Percentiles rank a stretch among this genome's conserved stretches.
Conservation (phyloP, 1,139 yeast species). For the Kodamaea sp. region DNA sequence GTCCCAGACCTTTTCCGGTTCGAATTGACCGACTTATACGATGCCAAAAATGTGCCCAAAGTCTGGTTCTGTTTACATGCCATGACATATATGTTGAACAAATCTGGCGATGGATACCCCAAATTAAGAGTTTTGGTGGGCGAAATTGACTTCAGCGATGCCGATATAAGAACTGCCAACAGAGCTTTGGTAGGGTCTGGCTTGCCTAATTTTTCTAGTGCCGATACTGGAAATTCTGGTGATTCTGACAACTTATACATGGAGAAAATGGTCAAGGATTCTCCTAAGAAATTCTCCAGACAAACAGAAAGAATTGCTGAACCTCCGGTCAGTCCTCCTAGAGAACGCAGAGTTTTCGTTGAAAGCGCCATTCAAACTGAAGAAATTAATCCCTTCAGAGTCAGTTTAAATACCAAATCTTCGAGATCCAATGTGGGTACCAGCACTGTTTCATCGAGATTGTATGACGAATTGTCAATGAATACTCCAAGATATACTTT, state of each 20-base stretch:
- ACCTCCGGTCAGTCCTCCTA: slow-evolving; percentile 5
- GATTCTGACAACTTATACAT: slow-evolving; percentile 15
- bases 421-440: slow-evolving; percentile 12
- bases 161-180: slow-evolving; percentile 70
- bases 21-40: slow-evolving; percentile 90
- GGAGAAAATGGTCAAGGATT: slow-evolving; percentile 14
- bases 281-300: slow-evolving; percentile 8
- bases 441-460: slow-evolving; percentile 7
- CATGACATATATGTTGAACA: slow-evolving; percentile 65
- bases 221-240: slow-evolving; percentile 27
- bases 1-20: slow-evolving; percentile 88
- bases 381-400: slow-evolving; percentile 15
- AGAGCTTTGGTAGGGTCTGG: slow-evolving; percentile 61
- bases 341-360: slow-evolving; percentile 11
- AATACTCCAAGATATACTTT: slow-evolving; percentile 6
- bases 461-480: slow-evolving; percentile 1
- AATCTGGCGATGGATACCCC: slow-evolving; percentile 57
- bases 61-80: slow-evolving; percentile 95
- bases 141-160: slow-evolving; percentile 58
- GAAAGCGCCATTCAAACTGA: slow-evolving; percentile 18
- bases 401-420: slow-evolving; percentile 6
- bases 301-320: slow-evolving; percentile 3
- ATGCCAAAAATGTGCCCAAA: slow-evolving; percentile 88
- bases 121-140: slow-evolving; percentile 67
- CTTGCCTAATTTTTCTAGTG: slow-evolving; percentile 63